Evolutionary conservation across 805 yeast species (phyloP), one percentile per base, ranked within the genome.

Genomic region (Diddensiella caesifluorescens): DNA sequence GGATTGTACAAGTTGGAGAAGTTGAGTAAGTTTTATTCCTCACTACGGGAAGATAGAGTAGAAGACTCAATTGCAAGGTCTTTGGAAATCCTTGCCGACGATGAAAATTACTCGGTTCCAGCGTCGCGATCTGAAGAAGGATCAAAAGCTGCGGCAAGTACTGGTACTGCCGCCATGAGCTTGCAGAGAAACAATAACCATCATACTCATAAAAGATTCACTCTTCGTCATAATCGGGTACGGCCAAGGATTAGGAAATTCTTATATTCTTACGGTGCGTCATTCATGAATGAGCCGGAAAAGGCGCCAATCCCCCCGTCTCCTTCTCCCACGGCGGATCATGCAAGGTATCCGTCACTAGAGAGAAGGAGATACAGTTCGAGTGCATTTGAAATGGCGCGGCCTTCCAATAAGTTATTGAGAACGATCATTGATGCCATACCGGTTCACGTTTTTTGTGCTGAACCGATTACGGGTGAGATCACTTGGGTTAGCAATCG

Each of bases 361-460:
- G 15, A 34, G 16, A 5, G 38, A 21, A 13, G 23, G 28, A 22
- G 23, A 9, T 29, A 18, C 12, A 22, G 38, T 19, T 22, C 18
- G 10, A 10, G 13, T 21, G 38, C 28, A 19, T 22, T 32, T 26
- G 23, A 41, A 4, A 35, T 36, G 39, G 35, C 44, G 13, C 36
- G 22, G 18, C 57, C 59, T 4, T 51, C 57, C 3, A 46, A 42
- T 37, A 26, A 45, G 22, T 41, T 60, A 10, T 46, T 60, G 35
- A 34, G 55, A 9, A 54, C 59, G 6, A 56, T 60, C 6, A 56
- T 60, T 22, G 63, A 60, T 40, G 59, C 62, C 3, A 56, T 59
- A 25, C 64, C 64, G 1, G 59, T 60, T 9, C 62, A 59, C 38
- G 53, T 60, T n/a, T 56, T 48, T 42, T 55, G 56, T 22, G 61